Conservation (phyloP, 2,329 filamentous ascomycete genomes). For the Trichophyton verrucosum region DNA sequence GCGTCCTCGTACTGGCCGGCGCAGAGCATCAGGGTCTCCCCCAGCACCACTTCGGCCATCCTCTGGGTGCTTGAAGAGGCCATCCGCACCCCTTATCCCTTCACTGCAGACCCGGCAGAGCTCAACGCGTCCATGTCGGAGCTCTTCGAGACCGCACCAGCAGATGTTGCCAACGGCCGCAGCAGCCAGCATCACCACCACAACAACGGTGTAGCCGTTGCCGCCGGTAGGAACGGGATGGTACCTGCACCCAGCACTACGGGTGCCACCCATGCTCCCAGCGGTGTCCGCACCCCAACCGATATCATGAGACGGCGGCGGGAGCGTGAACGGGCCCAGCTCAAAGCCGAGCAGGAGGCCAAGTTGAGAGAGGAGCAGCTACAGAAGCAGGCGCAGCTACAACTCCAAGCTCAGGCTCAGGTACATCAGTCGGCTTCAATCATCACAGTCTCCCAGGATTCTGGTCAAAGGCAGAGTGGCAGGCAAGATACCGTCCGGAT, state of each 20-base stretch:
- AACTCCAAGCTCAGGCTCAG: conserved; percentile 12
- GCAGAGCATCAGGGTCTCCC: conserved; percentile 53
- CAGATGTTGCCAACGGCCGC: neutral
- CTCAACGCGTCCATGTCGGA: conserved; percentile 90
- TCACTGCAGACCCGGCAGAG: conserved; percentile 74
- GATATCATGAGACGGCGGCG: conserved; percentile 84
- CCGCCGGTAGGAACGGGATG: conserved; percentile 17
- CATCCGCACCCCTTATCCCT: conserved; percentile 65
- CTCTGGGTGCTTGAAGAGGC: conserved; percentile 87
- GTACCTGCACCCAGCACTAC: neutral
- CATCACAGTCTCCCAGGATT: neutral
- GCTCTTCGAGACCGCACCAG: conserved; percentile 30
- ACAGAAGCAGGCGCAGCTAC: neutral
- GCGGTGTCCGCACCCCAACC: conserved; percentile 66
- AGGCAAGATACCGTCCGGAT: neutral
- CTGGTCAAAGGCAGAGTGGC: neutral
- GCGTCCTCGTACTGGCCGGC: conserved; percentile 41
- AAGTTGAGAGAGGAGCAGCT: conserved; percentile 39
- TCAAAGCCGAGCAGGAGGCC: conserved; percentile 55
- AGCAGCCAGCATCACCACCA: conserved; percentile 16
- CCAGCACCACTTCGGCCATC: conserved; percentile 76
- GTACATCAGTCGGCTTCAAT: neutral
- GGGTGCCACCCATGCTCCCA: conserved; percentile 23
- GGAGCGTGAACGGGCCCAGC: conserved; percentile 58
- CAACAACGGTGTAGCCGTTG: conserved; percentile 42